A percentile compares a stretch with the other conserved stretches of the same genome.
Conservation (phyloP, 371 early-diverging fungal genomes). For the Mucor sp. region DNA sequence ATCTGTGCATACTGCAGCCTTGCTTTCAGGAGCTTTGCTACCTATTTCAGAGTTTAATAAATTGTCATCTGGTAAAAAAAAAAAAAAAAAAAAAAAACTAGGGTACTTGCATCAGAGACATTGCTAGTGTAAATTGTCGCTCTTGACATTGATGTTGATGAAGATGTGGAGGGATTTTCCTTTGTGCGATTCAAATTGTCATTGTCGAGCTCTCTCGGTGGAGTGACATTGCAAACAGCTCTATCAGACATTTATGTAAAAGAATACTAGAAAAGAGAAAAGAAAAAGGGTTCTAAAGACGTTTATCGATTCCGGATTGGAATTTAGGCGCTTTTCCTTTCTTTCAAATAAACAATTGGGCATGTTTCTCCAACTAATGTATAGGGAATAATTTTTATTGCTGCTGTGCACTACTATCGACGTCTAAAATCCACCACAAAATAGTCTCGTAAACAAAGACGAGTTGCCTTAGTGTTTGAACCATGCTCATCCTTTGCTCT, state of each 20-base stretch:
- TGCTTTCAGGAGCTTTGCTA: slow-evolving; percentile 1
- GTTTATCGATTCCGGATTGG: background rate
- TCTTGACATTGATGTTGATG: background rate
- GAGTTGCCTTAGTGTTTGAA: slow-evolving; percentile 83
- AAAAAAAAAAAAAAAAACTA: background rate
- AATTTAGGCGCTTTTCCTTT: background rate
- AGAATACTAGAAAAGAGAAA: background rate
- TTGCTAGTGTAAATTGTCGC: background rate
- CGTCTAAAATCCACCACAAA: slow-evolving; percentile 38
- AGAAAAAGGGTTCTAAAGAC: background rate
- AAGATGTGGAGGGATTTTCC: background rate
- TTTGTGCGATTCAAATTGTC: background rate
- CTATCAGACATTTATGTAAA: background rate
- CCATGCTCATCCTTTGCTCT: slow-evolving; percentile 76
- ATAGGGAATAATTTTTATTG: background rate
- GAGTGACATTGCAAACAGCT: background rate
- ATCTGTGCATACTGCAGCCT: slow-evolving; percentile 14
- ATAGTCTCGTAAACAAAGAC: slow-evolving; percentile 86
- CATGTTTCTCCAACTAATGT: background rate
- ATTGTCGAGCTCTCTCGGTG: background rate
- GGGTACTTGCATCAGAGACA: background rate
- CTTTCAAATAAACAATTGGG: slow-evolving; percentile 2
- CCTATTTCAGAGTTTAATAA: background rate
- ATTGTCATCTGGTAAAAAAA: too few species aligned
- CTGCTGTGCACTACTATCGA: background rate